Conservation (phyloP, 768 basidiomycete genomes). For the Naganishia friedmannii region DNA sequence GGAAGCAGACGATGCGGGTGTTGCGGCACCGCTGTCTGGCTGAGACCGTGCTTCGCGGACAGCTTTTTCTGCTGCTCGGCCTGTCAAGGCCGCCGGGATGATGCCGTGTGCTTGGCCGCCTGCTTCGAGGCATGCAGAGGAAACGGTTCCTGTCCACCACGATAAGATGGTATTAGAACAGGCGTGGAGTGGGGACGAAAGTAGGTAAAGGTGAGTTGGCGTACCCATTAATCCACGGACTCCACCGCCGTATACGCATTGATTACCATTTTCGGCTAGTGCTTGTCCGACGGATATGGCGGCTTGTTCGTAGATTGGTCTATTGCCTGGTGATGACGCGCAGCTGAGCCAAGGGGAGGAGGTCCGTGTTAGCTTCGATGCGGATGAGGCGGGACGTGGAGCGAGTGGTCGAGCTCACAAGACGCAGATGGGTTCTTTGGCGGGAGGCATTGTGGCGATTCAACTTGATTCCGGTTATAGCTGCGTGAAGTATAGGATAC, state of each 20-base stretch:
- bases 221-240: constrained; percentile 79
- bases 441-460: not conserved
- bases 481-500: not conserved
- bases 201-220: constrained; percentile 1
- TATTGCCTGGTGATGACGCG: constrained; percentile 68
- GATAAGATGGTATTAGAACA: not conserved
- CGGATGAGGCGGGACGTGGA: not conserved
- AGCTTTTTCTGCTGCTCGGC: constrained; percentile 33
- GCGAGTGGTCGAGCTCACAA: constrained; percentile 37
- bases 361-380: too few species aligned
- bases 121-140: constrained; percentile 57
- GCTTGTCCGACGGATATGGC: constrained; percentile 75
- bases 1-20: constrained; percentile 58
- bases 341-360: constrained; percentile 54
- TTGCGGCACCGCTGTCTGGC: not conserved
- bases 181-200: not conserved
- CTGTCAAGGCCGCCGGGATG: constrained; percentile 68
- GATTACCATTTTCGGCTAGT: constrained; percentile 61
- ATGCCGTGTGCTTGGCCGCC: constrained; percentile 76
- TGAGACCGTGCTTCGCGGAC: constrained; percentile 32
- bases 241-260: constrained; percentile 85
- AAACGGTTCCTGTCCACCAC: constrained; percentile 53
- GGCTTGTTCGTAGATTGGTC: constrained; percentile 63
- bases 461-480: not conserved
- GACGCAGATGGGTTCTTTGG: constrained; percentile 43